Conservation (phyloP, 305 asterid genomes). For the Fraxinus platypoda region DNA sequence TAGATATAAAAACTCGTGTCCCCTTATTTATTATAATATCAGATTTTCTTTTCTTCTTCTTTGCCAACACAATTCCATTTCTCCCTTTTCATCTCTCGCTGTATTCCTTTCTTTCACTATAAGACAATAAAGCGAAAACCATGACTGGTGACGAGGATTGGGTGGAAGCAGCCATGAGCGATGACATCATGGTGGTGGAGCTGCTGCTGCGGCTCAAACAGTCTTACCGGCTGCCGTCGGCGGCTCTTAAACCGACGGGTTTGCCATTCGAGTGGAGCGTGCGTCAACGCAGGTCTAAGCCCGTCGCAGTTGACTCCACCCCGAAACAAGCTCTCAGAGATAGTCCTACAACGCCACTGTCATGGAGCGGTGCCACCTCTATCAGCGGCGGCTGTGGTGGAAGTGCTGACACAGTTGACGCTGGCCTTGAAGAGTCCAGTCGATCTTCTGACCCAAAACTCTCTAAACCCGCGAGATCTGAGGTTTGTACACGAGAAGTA, state of each 20-base stretch:
- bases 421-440: slow-evolving; percentile 42
- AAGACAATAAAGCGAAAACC: neutral
- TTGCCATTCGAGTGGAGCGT: slow-evolving; percentile 46
- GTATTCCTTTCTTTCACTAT: neutral
- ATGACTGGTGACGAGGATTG: neutral
- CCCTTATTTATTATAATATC: neutral
- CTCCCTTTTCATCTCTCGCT: neutral
- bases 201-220: neutral
- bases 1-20: neutral
- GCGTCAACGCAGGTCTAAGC: slow-evolving; percentile 57
- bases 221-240: slow-evolving; percentile 2
- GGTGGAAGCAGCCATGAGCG: neutral
- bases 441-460: slow-evolving; percentile 16
- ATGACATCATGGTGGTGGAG: neutral
- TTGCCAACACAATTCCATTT: neutral
- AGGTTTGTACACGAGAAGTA: slow-evolving; percentile 31
- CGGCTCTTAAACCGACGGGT: slow-evolving; percentile 10
- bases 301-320: slow-evolving; percentile 13
- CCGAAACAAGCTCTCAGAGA: slow-evolving; percentile 22
- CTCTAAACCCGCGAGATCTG: slow-evolving; percentile 45
- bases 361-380: slow-evolving; percentile 61
- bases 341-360: slow-evolving; percentile 62
- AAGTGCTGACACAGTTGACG: slow-evolving; percentile 13
- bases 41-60: neutral
- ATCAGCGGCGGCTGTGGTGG: slow-evolving; percentile 42